A percentile compares a stretch with the other conserved stretches of the same genome.
Evolutionary conservation across 345 rosid species (phyloP).

Genomic region (Arabidopsis thaliana): TAIR10.1 NC_003074.8:23212001-23212500

Average conservation of each 20-base stretch:
- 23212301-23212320: slow-evolving; percentile 65
- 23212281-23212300: slow-evolving; percentile 83
- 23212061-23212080: slow-evolving; percentile 59
- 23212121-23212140: slow-evolving; percentile 32
- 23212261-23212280: slow-evolving; percentile 71
- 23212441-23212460: slow-evolving; percentile 70
- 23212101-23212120: no score
- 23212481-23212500: slow-evolving; percentile 47
- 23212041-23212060: not conserved
- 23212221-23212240: slow-evolving; percentile 59
- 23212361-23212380: not conserved
- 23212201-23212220: not conserved
- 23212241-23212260: slow-evolving; percentile 62
- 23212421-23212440: slow-evolving; percentile 76
- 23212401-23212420: slow-evolving; percentile 31
- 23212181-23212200: not conserved
- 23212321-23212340: slow-evolving; percentile 25
- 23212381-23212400: slow-evolving; percentile 72
- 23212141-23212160: slow-evolving; percentile 46
- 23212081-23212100: slow-evolving; percentile 61
- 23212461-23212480: slow-evolving; percentile 68
- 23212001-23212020: not conserved
- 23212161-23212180: not conserved
- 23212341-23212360: not conserved
- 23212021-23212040: not conserved